These are phyloP conservation scores for Medicago ruthenica DNA, from an alignment of 306 rosid species.

Conservation along the genomic window DNA sequence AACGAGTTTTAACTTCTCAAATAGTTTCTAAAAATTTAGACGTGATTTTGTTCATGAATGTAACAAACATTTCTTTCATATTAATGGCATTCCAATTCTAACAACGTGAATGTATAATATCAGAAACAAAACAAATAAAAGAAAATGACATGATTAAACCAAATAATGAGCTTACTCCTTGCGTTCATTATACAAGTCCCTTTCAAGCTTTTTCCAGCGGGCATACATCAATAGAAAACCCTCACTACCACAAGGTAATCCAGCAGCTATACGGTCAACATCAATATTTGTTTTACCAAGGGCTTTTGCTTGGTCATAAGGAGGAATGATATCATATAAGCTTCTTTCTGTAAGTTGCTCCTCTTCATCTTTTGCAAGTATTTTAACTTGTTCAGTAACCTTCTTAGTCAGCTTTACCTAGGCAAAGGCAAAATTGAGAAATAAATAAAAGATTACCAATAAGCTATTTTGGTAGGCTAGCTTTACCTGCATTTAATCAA, in stretches of 20 bases:
- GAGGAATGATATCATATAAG: constrained; percentile 78
- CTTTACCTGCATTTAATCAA: constrained; percentile 25
- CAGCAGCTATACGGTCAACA: constrained; percentile 94
- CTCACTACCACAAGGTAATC: constrained; percentile 98
- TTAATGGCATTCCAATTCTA: constrained; percentile 27
- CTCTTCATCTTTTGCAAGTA: constrained; percentile 82
- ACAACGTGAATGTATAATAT: constrained; percentile 26
- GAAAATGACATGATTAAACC: constrained; percentile 36
- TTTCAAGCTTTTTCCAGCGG: constrained; percentile 98
- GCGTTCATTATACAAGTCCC: constrained; percentile 92
- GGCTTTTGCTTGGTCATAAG: constrained; percentile 98
- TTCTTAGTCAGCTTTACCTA: constrained; percentile 87
- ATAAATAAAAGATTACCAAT: constrained; percentile 9
- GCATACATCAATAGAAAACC: constrained; percentile 98
- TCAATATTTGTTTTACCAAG: constrained; percentile 97
- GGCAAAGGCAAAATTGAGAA: constrained; percentile 25
- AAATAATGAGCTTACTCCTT: constrained; percentile 95
- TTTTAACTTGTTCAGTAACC: constrained; percentile 95
- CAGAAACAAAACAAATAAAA: constrained; percentile 24
- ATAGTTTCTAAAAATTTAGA: constrained; percentile 25
- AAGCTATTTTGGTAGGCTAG: constrained; percentile 22
- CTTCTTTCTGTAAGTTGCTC: constrained; percentile 72
- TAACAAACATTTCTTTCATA: constrained; percentile 2
- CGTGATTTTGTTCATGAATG: constrained; percentile 29
- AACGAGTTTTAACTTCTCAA: constrained; percentile 30